Base-by-base conservation (phyloP, 2,329 filamentous ascomycete genomes). In the Monosporascus cannonballus region DNA sequence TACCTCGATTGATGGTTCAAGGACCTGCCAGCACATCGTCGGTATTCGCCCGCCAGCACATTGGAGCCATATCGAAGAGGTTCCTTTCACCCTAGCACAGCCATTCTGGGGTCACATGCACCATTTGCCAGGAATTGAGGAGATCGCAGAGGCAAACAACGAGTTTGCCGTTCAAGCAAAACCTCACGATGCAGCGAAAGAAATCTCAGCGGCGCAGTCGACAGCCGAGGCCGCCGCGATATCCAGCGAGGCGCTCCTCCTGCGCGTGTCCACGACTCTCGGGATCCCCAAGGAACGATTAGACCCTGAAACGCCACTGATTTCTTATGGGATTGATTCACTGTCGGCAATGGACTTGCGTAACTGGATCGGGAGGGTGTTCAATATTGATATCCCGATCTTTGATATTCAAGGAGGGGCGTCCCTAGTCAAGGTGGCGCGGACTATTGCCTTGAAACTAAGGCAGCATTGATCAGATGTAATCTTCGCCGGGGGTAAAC, bases 71-170 rank as follows among this genome's bases (percentile, higher is more conserved):
- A 36, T 36, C 6, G 39, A 51, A 24, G 49, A 53, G 15, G 45
- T 44, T 14, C 44, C 51, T 2, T 36, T 27, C 22, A 47, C 47
- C 3, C 37, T 56, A 41, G 7, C 38, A 30, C 52, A 58, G 48
- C 53, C 54, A 27, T 53, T 55, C 27, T 52, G 50, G 54, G 55
- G 58, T 24, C 50, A 55, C 50, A 54, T 53, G 49, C 52, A 55
- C 46, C 53, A 55, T 48, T 18, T 25, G 37, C 67, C 64, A 60
- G 15, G 51, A 60, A n/a, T 7, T 22, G 20, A 22, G 20, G 38
- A 6, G 14, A 18, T 2, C 38, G 18, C 44, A 53, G 4, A 52
- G 64, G 15, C 47, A 50, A 22, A 22, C 20, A 22, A 22, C 20
- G 20, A 22, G 20, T 22, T 22, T 22, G 20, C 20, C 20, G 20